phyloP scores from a whole-genome alignment of 805 yeast genomes.

The Metschnikowia peoriensis region DNA sequence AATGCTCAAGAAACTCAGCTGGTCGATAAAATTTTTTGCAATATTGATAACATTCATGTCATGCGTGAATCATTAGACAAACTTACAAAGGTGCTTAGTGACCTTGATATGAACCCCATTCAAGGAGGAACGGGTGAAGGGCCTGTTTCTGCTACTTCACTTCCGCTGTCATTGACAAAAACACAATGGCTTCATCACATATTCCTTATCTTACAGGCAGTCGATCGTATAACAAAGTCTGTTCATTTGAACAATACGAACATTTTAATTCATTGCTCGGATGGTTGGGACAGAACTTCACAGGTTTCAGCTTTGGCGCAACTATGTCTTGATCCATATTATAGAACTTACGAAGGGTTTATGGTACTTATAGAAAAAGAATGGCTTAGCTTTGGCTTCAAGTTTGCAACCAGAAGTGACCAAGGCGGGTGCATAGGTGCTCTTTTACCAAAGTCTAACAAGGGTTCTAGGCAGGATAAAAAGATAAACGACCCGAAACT shows the following conservation, averaged over 20 bases:
- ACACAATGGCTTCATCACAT: constrained; percentile 81
- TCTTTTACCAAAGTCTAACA: constrained; percentile 21
- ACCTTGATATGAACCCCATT: constrained; percentile 59
- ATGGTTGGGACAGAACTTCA: constrained; percentile 98
- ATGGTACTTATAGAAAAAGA: constrained; percentile 86
- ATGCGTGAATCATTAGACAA: constrained; percentile 81
- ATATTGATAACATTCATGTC: constrained; percentile 93
- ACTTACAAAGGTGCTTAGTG: constrained; percentile 60
- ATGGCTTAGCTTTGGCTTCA: constrained; percentile 93
- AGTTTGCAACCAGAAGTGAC: constrained; percentile 80
- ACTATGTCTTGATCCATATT: constrained; percentile 86
- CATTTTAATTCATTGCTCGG: constrained; percentile 88
- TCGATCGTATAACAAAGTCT: constrained; percentile 77
- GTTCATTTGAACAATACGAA: constrained; percentile 80
- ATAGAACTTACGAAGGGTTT: constrained; percentile 84
- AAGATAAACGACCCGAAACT: constrained; percentile 9
- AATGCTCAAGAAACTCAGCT: constrained; percentile 22
- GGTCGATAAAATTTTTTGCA: constrained; percentile 72
- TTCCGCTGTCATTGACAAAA: constrained; percentile 54
- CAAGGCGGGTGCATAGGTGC: constrained; percentile 58
- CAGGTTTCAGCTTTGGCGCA: constrained; percentile 84
- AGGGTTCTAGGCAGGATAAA: constrained; percentile 15
- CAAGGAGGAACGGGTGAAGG: constrained; percentile 12
- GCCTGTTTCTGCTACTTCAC: constrained; percentile 17
- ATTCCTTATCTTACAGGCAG: constrained; percentile 65